phyloP scores from a whole-genome alignment of 495 filamentous ascomycete genomes.

The Talaromyces wortmannii region DNA sequence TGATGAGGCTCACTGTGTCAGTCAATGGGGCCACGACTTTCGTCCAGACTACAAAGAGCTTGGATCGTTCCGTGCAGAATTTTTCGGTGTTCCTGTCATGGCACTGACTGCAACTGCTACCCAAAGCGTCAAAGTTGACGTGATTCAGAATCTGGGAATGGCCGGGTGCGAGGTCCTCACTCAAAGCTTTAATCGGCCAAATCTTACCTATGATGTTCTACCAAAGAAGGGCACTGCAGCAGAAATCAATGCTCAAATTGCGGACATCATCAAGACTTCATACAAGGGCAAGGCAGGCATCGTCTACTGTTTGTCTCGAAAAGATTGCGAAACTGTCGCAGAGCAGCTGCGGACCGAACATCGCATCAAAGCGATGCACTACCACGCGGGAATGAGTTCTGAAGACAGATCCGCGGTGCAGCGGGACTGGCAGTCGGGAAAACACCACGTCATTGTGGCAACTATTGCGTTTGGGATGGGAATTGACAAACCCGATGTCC shows the following conservation, averaged over 20 bases:
- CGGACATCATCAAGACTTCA: constrained; percentile 55
- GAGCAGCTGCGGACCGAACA: constrained; percentile 51
- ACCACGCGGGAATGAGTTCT: constrained; percentile 71
- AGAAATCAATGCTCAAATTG: constrained; percentile 59
- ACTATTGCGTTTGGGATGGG: constrained; percentile 99
- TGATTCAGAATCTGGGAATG: constrained; percentile 83
- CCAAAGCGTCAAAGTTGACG: constrained; percentile 81
- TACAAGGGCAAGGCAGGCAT: constrained; percentile 78
- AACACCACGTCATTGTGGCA: constrained; percentile 86
- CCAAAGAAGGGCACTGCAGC: constrained; percentile 50
- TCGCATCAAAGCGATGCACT: constrained; percentile 70
- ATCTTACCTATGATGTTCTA: constrained; percentile 79
- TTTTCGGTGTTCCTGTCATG: constrained; percentile 80
- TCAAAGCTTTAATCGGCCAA: constrained; percentile 92
- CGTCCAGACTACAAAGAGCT: constrained; percentile 91
- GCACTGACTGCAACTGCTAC: constrained; percentile 94
- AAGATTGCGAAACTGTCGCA: constrained; percentile 74
- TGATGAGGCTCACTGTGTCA: constrained; percentile 97
- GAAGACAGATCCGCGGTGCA: constrained; percentile 62
- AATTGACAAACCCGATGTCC: constrained; percentile 93
- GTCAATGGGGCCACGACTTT: constrained; percentile 99
- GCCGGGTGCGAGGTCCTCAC: constrained; percentile 65
- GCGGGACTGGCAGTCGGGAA: constrained; percentile 71
- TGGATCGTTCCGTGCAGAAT: constrained; percentile 58
- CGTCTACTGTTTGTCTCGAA: constrained; percentile 85